Percentiles rank a stretch among this genome's conserved stretches.
Evolutionary conservation across 345 rosid species (phyloP).

Genomic region (Rhizophora apiculata): DNA sequence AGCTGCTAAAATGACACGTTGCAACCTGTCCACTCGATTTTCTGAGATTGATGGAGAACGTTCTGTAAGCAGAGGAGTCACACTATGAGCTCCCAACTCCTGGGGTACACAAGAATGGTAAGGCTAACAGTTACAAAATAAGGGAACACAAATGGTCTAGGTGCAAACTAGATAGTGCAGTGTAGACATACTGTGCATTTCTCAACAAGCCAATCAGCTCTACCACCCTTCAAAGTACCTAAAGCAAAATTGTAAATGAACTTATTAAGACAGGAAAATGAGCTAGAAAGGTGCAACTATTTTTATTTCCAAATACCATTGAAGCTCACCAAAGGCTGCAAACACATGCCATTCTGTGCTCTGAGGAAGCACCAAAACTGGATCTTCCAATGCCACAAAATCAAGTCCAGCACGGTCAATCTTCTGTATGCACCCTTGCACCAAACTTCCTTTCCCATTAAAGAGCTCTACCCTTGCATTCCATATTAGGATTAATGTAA

Average conservation of each 20-base stretch:
- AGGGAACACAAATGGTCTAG: background rate
- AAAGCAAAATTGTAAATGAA: constrained; percentile 18
- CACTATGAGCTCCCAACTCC: constrained; percentile 88
- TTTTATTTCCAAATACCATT: background rate
- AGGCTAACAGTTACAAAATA: constrained; percentile 9
- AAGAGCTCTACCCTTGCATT: constrained; percentile 84
- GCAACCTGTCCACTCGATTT: constrained; percentile 64
- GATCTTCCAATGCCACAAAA: constrained; percentile 64
- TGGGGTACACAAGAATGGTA: constrained; percentile 17
- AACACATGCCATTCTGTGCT: constrained; percentile 67
- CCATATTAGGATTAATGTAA: constrained; percentile 11
- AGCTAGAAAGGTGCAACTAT: background rate
- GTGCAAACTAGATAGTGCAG: background rate
- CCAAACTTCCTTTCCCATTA: constrained; percentile 80
- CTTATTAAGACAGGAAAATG: background rate
- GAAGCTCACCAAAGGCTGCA: constrained; percentile 80
- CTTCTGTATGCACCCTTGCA: constrained; percentile 59
- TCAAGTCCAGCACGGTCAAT: constrained; percentile 62
- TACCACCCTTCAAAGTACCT: constrained; percentile 91
- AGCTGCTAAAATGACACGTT: constrained; percentile 80
- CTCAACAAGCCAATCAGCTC: constrained; percentile 96
- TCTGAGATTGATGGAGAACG: constrained; percentile 71
- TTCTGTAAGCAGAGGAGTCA: constrained; percentile 79
- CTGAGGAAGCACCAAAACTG: constrained; percentile 44
- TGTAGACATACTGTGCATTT: constrained; percentile 71